These are phyloP conservation scores for Boletales sp. DNA, from an alignment of 768 basidiomycete species.

Conservation along the genomic window DNA sequence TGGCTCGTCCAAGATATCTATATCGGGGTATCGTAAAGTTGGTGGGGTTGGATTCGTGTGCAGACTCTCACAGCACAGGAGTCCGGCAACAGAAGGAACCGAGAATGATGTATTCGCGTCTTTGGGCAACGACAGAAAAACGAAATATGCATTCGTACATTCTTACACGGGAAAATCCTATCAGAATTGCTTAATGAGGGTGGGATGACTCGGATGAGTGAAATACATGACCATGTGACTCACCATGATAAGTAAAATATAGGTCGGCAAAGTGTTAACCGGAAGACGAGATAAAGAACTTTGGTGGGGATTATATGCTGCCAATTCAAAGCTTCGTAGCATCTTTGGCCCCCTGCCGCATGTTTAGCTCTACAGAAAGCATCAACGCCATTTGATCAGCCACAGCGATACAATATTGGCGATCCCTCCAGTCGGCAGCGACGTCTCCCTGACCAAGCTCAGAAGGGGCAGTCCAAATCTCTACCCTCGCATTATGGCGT, in stretches of 20 bases:
- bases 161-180: no score
- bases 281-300: not conserved
- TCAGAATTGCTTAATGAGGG: no score
- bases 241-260: not conserved
- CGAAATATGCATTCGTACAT: not conserved
- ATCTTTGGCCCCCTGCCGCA: slow-evolving; percentile 14
- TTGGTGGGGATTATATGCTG: not conserved
- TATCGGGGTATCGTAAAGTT: no score
- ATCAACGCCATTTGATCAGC: slow-evolving; percentile 60
- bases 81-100: not conserved
- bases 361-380: slow-evolving; percentile 32
- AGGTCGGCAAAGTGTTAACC: not conserved
- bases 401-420: slow-evolving; percentile 60
- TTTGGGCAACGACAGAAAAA: not conserved
- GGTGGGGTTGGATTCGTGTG: not conserved
- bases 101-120: not conserved
- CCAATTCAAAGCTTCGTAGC: slow-evolving; percentile 21
- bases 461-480: slow-evolving; percentile 64
- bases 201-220: not conserved
- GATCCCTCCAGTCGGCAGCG: slow-evolving; percentile 51
- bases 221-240: not conserved
- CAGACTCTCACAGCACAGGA: slow-evolving; percentile 3
- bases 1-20: not conserved
- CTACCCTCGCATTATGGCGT: slow-evolving; percentile 56
- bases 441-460: slow-evolving; percentile 46